Evolutionary conservation across 2,329 filamentous ascomycete genomes (phyloP).

Genomic region (Oidium heveae): DNA sequence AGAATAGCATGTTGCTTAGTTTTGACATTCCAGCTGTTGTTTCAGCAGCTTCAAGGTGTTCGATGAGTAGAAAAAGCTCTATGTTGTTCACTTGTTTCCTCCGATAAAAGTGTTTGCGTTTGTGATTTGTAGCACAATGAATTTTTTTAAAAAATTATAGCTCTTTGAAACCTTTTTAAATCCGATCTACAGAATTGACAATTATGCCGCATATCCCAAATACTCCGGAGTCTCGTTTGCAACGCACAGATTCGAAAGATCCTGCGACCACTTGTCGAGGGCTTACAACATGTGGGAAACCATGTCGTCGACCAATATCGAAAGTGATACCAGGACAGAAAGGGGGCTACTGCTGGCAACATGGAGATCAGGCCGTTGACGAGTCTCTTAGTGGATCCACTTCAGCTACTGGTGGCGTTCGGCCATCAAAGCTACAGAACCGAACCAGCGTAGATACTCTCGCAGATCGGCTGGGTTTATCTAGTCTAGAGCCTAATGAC

Average conservation of each 20-base stretch:
- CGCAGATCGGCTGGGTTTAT: conserved; percentile 49
- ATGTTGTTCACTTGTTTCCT: no score
- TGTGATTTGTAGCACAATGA: no score
- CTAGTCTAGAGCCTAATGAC: conserved; percentile 25
- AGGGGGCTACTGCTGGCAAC: conserved; percentile 63
- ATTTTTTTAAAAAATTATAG: no score
- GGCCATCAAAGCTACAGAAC: conserved; percentile 28
- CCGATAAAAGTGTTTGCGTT: no score
- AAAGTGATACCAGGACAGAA: conserved; percentile 6
- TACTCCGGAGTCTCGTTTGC: conserved; percentile 60
- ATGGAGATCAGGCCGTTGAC: conserved; percentile 50
- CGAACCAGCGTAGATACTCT: conserved; percentile 71
- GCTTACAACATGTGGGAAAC: conserved; percentile 56
- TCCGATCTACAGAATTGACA: background rate
- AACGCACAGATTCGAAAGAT: conserved; percentile 63
- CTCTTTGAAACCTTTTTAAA: no score
- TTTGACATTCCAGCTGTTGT: no score
- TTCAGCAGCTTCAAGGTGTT: no score
- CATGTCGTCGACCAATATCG: conserved; percentile 49
- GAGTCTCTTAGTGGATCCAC: conserved; percentile 16
- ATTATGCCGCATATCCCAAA: conserved; percentile 39
- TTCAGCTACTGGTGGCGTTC: conserved; percentile 9
- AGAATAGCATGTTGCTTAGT: no score
- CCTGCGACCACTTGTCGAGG: conserved; percentile 69
- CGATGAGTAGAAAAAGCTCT: no score